Evolutionary conservation across 2,329 filamentous ascomycete species (phyloP).

Genomic region (Arthrinium puccinioides): DNA sequence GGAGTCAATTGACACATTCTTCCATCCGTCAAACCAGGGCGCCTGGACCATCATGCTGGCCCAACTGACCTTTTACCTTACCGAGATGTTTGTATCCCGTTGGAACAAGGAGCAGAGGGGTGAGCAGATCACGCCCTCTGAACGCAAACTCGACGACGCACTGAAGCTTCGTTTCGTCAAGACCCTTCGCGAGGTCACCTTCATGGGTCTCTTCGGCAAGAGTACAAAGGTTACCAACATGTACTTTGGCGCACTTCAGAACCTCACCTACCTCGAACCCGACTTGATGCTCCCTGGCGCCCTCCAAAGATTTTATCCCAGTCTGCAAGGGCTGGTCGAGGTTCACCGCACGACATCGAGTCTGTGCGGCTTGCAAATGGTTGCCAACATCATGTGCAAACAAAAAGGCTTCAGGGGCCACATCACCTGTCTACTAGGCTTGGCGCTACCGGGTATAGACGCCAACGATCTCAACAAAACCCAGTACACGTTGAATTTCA

Average conservation of each 20-base stretch:
- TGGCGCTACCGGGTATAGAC: conserved; percentile 91
- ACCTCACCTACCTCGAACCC: conserved; percentile 83
- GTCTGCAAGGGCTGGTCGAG: conserved; percentile 91
- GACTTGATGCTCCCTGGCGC: conserved; percentile 88
- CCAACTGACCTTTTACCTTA: conserved; percentile 85
- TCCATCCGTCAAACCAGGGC: conserved; percentile 94
- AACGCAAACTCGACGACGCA: conserved; percentile 71
- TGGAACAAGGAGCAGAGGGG: conserved; percentile 95
- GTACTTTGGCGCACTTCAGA: conserved; percentile 84
- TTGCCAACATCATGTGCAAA: conserved; percentile 83
- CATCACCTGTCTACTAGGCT: conserved; percentile 84
- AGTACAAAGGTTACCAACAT: conserved; percentile 86
- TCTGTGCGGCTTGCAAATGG: conserved; percentile 82
- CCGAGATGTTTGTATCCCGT: conserved; percentile 93
- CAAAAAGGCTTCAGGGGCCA: conserved; percentile 97
- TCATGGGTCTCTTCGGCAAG: conserved; percentile 98
- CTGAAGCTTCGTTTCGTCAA: conserved; percentile 85
- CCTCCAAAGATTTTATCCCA: conserved; percentile 91
- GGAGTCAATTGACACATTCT: conserved; percentile 95
- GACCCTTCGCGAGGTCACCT: conserved; percentile 83
- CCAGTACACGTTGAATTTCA: conserved; percentile 86
- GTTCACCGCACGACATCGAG: conserved; percentile 95
- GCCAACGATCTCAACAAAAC: conserved; percentile 98
- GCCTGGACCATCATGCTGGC: conserved; percentile 84
- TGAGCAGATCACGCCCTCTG: conserved; percentile 78